Percentiles rank a stretch among this genome's conserved stretches.
These are phyloP conservation scores for Pigoraptor vietnamica DNA, from an alignment of 78 protist species.

Conservation along the genomic window DNA sequence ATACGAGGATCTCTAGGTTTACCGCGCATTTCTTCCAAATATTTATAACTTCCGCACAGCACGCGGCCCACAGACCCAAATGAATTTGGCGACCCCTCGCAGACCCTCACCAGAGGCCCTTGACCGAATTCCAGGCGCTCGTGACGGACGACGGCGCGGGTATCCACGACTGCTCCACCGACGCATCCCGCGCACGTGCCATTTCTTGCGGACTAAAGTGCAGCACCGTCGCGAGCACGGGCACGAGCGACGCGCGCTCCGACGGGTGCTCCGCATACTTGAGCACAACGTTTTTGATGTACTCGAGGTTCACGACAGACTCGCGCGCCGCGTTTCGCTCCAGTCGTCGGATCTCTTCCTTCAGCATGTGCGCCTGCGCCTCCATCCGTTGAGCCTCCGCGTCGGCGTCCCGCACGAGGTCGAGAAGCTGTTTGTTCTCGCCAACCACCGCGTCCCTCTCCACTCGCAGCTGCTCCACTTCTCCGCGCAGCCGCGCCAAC, in stretches of 20 bases:
- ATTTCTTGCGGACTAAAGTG: not conserved
- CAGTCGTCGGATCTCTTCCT: not conserved
- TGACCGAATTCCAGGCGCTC: not conserved
- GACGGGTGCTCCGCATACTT: not conserved
- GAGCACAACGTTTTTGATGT: not conserved
- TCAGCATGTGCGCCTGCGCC: not conserved
- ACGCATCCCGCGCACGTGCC: not conserved
- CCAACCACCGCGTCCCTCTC: not conserved
- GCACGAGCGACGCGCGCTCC: not conserved
- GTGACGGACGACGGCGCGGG: not conserved
- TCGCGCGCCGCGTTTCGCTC: not conserved
- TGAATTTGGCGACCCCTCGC: too few species aligned
- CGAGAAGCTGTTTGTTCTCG: not conserved
- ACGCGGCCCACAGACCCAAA: too few species aligned
- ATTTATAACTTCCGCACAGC: too few species aligned
- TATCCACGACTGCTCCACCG: not conserved
- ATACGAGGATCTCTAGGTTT: too few species aligned
- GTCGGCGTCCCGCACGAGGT: not conserved
- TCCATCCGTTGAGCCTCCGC: not conserved
- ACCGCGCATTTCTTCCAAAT: too few species aligned
- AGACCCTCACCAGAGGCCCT: not conserved
- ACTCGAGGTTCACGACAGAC: not conserved
- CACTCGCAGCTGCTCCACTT: not conserved
- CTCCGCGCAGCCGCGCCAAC: not conserved
- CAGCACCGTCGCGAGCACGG: conserved; percentile 2